Evolutionary conservation across 179 eudicot species (phyloP), one percentile per base, ranked within the genome.

Genomic region (Amaranthus tricolor): DNA sequence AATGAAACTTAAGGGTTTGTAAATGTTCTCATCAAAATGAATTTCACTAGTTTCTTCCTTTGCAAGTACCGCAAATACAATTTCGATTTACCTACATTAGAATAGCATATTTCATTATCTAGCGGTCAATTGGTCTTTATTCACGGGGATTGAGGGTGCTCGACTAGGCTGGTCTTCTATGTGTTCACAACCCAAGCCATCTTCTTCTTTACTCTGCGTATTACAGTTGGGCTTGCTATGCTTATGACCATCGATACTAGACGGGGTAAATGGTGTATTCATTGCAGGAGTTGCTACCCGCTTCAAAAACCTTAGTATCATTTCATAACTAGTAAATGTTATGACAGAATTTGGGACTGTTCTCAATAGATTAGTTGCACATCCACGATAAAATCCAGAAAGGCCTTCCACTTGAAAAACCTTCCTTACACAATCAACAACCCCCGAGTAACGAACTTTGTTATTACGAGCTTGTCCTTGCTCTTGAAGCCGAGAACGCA

Each of bases 301-400:
- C 49, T 24, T 60, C 76, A 94, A 77, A 73, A 86, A 82, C 78
- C 92, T 84, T 76, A 79, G 87, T 31, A 94, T 92, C 90, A 89
- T 92, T 85, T 94, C 98, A 67, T 79, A 94, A 73, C 94, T 90
- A 24, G 98, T 94, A 77, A 94, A 94, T 58, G 97, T 92, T 73
- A 94, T 94, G 24, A 94, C 94, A 53, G 98, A 92, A n/a, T 90
- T 84, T 5, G 98, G 98, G 53, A 93, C 94, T 5, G 98, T 92
- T 80, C 97, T 82, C 58, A 94, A 52, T 61, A 94, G 84, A 80
- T 94, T 94, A 17, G 98, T 94, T 40, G 86, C 98, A 85, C 98
- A 94, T 14, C 98, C 98, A 7, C 98, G 90, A 71, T 94, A 94
- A 76, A 94, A 92, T 47, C 97, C 97, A 9, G 84, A 69, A 60